Evolutionary conservation across 345 rosid genomes (phyloP).

Genomic region (Rhizophora apiculata): DNA sequence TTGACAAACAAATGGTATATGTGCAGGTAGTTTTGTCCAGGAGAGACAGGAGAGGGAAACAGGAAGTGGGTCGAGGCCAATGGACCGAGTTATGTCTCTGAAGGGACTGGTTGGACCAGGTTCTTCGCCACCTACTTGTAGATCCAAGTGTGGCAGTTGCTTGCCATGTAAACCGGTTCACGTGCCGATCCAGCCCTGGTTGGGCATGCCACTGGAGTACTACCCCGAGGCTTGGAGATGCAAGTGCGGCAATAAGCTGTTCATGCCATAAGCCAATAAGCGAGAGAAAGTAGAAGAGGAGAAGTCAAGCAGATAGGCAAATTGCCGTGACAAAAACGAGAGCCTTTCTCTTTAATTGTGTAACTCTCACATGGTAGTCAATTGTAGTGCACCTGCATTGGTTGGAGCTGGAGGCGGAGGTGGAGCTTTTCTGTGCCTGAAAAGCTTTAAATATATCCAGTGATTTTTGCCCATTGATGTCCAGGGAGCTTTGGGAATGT

Average conservation of each 20-base stretch:
- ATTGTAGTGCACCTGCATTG: conserved; percentile 7
- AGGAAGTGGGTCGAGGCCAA: conserved; percentile 24
- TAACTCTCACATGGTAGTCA: neutral
- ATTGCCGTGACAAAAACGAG: neutral
- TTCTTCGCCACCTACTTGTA: conserved; percentile 81
- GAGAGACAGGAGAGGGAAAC: conserved; percentile 32
- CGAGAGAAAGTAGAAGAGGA: neutral
- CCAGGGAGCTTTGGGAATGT: conserved; percentile 40
- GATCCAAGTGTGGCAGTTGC: conserved; percentile 82
- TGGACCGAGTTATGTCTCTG: conserved; percentile 27
- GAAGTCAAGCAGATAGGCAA: neutral
- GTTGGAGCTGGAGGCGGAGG: conserved; percentile 9
- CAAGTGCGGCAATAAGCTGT: conserved; percentile 79
- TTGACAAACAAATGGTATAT: too few relatives aligned
- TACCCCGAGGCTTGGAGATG: conserved; percentile 99
- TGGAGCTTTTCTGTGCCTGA: conserved; percentile 14
- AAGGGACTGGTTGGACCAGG: conserved; percentile 57
- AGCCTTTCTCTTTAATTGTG: neutral
- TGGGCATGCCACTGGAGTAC: conserved; percentile 68
- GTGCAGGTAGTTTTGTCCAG: conserved; percentile 29
- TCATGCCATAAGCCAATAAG: conserved; percentile 52
- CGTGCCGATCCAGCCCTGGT: conserved; percentile 79
- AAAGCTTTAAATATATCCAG: conserved; percentile 11
- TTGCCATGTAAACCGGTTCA: conserved; percentile 83
- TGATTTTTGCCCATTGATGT: conserved; percentile 17